These are phyloP conservation scores for Endotrypanum monterogeii DNA, from an alignment of 208 protist species.

Conservation along the genomic window DNA sequence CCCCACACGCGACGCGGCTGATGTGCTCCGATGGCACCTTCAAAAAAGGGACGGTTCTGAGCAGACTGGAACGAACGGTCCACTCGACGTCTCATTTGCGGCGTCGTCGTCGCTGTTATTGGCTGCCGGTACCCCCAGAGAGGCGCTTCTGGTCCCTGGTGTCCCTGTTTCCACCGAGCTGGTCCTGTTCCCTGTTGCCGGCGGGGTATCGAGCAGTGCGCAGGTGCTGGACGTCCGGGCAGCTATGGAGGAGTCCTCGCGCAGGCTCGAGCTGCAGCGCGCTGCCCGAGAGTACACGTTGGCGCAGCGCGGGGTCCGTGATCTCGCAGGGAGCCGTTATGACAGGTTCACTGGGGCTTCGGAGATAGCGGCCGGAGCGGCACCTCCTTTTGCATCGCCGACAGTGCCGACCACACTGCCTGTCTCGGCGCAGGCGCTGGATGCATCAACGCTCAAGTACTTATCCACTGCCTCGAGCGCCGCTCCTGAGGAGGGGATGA, in stretches of 20 bases:
- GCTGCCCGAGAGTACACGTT: constrained; percentile 59
- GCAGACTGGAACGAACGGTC: neutral
- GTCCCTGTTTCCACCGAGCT: constrained; percentile 21
- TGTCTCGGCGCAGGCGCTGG: constrained; percentile 23
- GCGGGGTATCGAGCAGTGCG: neutral
- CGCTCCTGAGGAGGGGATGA: neutral
- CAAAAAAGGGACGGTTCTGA: neutral
- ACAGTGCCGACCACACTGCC: constrained; percentile 20
- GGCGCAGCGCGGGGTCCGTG: constrained; percentile 49
- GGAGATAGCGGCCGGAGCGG: neutral
- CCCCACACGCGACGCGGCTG: constrained; percentile 38
- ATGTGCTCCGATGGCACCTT: constrained; percentile 34
- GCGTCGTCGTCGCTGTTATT: constrained; percentile 41
- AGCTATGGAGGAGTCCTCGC: constrained; percentile 69
- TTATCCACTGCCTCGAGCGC: constrained; percentile 13
- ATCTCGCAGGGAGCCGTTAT: neutral
- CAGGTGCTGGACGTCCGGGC: constrained; percentile 49
- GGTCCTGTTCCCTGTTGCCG: constrained; percentile 25
- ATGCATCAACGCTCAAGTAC: constrained; percentile 20
- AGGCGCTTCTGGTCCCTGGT: constrained; percentile 17
- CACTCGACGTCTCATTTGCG: constrained; percentile 4
- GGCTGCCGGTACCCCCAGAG: constrained; percentile 9
- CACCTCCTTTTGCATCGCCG: neutral
- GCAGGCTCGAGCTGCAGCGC: constrained; percentile 71
- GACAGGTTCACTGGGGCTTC: neutral